Base-by-base conservation (phyloP, 768 basidiomycete species). In the Lactarius hatsudake region DNA sequence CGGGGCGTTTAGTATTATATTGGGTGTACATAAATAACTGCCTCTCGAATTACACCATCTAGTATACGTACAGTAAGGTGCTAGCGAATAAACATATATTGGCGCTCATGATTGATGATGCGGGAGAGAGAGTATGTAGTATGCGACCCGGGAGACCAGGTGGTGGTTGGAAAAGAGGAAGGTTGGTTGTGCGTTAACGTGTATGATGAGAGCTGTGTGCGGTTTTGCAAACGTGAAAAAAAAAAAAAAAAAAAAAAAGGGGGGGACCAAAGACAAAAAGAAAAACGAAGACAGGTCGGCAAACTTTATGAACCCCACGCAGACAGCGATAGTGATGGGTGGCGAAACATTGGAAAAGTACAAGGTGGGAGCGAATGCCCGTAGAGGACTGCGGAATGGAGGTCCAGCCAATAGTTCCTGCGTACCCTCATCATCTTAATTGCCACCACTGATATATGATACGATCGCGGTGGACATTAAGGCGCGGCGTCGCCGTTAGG, bases 71-170 rank as follows among this genome's bases (percentile, higher is more conserved):
- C 53, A 64, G 63, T 68, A 61, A 6, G 40, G 53, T 60, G 43
- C 67, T 40, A 40, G 26, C 45, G 67, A 68, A 68, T 68, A 68
- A 68, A 68, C 67, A 68, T 68, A 68, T 61, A 60, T 61, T 60
- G 62, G 59, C 62, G 48, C 58, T 63, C 20, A 23, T 60, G 62
- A 61, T 45, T 26, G 34, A 63, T 60, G 42, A 56, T 56, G 60
- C 23, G 9, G 28, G 17, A 13, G 40, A 20, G 28, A 36, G 42
- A 36, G 23, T 26, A 48, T 66, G 36, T 53, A 51, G 26, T 42
- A 28, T 67, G 48, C 45, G 23, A 51, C 64, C 55, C 66, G 42
- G 38, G 30, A 9, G 48, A 26, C 17, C 56, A 59, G 43, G 38
- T 23, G 30, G 17, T 58, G 48, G 17, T 28, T 45, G 43, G n/a